Base-by-base conservation (phyloP, 345 rosid genomes). In the Murraya paniculata region DNA sequence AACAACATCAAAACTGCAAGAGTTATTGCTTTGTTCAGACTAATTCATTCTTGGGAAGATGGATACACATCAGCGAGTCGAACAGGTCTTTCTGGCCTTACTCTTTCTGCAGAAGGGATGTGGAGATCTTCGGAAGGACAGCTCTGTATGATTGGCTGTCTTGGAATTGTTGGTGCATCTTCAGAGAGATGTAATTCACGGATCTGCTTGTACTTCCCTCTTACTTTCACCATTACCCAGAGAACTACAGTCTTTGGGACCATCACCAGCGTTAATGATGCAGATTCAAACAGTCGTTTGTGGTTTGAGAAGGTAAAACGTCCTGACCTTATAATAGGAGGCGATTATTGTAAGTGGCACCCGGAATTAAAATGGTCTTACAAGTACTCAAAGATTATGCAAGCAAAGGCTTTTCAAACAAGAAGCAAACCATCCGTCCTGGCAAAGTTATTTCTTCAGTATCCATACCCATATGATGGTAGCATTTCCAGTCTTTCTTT, bases 61-160 rank as follows among this genome's bases (percentile, higher is more conserved):
- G 11, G 72, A 25, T 25, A 53, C 9, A 19, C 4, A 28, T 71
- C 59, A 30, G 4, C 25, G 39, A 7, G 30, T 30, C 55, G 61
- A 68, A 24, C 72, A 13, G n/a, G 56, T 41, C 22, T 68, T 55
- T 68, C 57, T 39, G 33, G 72, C 31, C 25, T 41, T 53, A 39
- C 72, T n/a, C 56, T 80, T 31, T 41, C 67, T 57, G 79, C 77
- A 8, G 79, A 80, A 62, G 86, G 83, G 28, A 62, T 58, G 8
- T 80, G 81, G 79, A 70, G 68, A 55, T 59, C 77, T 59, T 67
- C 79, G 6, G 53, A 58, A 2, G 80, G 82, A 41, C 69, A 78
- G 27, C 82, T 84, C 64, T 78, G 76, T 69, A 81, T 78, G 80
- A n/a, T 78, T 6, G 80, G 72, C 2, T 81, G 78, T 61, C 38